These are phyloP conservation scores for Fusarium piperis DNA, from an alignment of 2,329 filamentous ascomycete genomes.

Conservation along the genomic window DNA sequence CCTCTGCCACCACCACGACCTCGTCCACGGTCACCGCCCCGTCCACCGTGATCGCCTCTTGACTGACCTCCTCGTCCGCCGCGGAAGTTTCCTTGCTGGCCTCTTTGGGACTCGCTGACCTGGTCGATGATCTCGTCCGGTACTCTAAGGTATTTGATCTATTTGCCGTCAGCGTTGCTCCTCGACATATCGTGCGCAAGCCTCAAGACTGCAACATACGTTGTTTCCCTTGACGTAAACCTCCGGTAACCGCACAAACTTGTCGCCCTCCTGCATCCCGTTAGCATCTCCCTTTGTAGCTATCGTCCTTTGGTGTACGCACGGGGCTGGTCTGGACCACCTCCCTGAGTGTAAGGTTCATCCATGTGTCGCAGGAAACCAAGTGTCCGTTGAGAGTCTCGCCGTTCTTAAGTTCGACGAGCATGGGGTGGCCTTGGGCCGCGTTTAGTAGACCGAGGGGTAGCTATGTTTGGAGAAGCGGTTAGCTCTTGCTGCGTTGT, in stretches of 20 bases:
- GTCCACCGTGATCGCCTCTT: constrained; percentile 67
- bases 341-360: constrained; percentile 97
- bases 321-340: constrained; percentile 94
- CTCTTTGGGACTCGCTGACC: constrained; percentile 91
- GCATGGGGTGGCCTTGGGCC: constrained; percentile 97
- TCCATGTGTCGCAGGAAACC: constrained; percentile 98
- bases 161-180: constrained; percentile 15
- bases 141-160: constrained; percentile 99
- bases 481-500: constrained; percentile 37
- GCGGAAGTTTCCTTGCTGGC: constrained; percentile 69
- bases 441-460: constrained; percentile 89
- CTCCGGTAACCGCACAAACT: constrained; percentile 90
- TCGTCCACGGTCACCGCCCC: constrained; percentile 58
- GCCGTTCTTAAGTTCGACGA: constrained; percentile 96
- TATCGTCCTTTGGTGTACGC: constrained; percentile 40
- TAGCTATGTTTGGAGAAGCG: constrained; percentile 55
- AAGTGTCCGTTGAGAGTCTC: constrained; percentile 97
- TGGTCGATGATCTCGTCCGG: constrained; percentile 96
- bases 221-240: constrained; percentile 98
- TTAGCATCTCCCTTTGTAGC: constrained; percentile 20
- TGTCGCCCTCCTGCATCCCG: constrained; percentile 80
- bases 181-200: not conserved
- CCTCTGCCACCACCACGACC: constrained; percentile 54
- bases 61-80: constrained; percentile 70
- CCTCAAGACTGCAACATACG: constrained; percentile 61